These are phyloP conservation scores for Syzygium aromaticum DNA, from an alignment of 345 rosid species.

Conservation along the genomic window DNA sequence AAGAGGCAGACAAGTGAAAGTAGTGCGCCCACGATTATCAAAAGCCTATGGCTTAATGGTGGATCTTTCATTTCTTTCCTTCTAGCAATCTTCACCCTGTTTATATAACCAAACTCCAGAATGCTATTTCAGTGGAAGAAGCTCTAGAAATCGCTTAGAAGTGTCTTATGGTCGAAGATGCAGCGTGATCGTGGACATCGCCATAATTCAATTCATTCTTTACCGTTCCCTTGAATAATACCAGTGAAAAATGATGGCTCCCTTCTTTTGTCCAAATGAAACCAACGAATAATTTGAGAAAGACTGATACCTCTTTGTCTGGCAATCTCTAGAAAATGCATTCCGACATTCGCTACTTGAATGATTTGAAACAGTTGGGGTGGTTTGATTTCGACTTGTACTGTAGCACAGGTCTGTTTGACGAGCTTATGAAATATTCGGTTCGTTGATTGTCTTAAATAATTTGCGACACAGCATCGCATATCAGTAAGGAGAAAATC, in stretches of 20 bases:
- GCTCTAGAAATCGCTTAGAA: constrained; percentile 59
- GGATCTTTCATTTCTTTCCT: background rate
- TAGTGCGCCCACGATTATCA: background rate
- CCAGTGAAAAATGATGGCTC: background rate
- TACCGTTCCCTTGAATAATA: background rate
- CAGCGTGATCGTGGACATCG: background rate
- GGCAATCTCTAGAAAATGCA: no score
- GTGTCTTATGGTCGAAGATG: constrained; percentile 23
- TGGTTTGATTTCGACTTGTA: no score
- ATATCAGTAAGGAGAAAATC: no score
- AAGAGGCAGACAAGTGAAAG: background rate
- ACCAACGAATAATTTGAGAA: no score
- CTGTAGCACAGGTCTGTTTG: no score
- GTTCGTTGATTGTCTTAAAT: no score
- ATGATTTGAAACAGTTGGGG: no score
- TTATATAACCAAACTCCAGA: constrained; percentile 61
- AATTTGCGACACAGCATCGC: no score
- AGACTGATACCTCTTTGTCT: no score
- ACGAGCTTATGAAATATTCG: no score
- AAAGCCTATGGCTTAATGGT: background rate
- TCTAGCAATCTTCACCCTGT: constrained; percentile 1
- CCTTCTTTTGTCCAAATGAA: no score
- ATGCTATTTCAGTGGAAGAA: constrained; percentile 79
- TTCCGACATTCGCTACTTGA: no score
- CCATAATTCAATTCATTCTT: background rate